Conservation (phyloP, 2,329 filamentous ascomycete species). For the Neonectria hederae region DNA sequence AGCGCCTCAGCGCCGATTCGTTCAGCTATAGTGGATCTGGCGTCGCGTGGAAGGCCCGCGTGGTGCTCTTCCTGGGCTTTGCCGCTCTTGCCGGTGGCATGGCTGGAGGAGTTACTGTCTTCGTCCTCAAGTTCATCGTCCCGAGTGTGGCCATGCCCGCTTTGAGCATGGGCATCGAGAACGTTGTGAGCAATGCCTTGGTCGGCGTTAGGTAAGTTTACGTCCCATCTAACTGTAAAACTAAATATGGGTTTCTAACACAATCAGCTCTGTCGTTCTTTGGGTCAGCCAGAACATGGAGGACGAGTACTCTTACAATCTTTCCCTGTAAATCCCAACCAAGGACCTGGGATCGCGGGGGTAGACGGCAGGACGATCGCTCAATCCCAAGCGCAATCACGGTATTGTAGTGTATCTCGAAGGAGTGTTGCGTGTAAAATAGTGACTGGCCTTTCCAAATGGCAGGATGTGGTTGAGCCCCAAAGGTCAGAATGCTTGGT, state of each 20-base stretch:
- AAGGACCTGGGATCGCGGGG: constrained; percentile 11
- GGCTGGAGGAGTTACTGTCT: constrained; percentile 74
- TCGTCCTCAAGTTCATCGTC: constrained; percentile 72
- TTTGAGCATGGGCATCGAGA: constrained; percentile 71
- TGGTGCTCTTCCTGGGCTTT: constrained; percentile 74
- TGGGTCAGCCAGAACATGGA: constrained; percentile 79
- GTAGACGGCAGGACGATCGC: background rate
- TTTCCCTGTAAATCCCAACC: constrained; percentile 60
- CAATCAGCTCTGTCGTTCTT: constrained; percentile 66
- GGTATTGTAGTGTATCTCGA: background rate
- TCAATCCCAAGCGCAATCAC: constrained; percentile 19
- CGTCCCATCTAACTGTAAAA: background rate
- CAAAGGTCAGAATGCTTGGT: background rate
- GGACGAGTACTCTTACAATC: constrained; percentile 75
- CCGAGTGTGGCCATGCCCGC: constrained; percentile 66
- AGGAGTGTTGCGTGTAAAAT: constrained; percentile 26
- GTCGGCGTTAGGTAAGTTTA: constrained; percentile 66
- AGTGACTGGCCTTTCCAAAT: constrained; percentile 20
- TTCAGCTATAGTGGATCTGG: constrained; percentile 70
- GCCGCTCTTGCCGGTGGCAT: constrained; percentile 72
- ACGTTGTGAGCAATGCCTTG: constrained; percentile 71
- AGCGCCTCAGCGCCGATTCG: constrained; percentile 69
- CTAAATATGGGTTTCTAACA: constrained; percentile 25
- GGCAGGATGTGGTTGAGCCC: constrained; percentile 8
- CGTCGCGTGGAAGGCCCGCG: constrained; percentile 74